phyloP scores from a whole-genome alignment of 2,329 filamentous ascomycete species.

The Tolypocladium ophioglossoides region DNA sequence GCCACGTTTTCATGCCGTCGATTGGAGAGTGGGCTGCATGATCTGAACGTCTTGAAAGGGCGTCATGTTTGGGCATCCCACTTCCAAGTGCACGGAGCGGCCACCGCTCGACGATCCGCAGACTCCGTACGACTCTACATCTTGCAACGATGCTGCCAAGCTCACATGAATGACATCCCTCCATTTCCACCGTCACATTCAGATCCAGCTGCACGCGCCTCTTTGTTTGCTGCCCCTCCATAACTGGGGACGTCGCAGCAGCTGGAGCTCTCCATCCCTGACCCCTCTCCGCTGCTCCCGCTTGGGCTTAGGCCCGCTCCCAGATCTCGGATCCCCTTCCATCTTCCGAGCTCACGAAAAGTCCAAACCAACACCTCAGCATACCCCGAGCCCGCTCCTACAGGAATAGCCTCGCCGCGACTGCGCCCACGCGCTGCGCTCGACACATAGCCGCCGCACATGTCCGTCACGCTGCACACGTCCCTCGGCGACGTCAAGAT shows the following conservation, averaged over 20 bases:
- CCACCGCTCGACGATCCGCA: no score
- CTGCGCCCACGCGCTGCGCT: neutral
- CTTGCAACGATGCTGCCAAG: no score
- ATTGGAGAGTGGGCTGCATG: neutral
- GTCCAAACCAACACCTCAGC: neutral
- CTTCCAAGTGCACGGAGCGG: no score
- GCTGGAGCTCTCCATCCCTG: neutral
- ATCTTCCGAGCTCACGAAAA: neutral
- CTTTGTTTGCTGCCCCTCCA: neutral
- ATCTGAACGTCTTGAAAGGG: neutral
- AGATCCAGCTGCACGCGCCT: no score
- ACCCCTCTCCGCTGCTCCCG: neutral
- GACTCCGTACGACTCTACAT: no score
- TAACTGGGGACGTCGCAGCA: no score
- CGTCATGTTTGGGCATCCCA: no score
- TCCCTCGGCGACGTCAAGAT: slow-evolving; percentile 85
- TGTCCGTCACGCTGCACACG: slow-evolving; percentile 74
- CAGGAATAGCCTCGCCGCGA: no score
- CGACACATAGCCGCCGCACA: slow-evolving; percentile 14
- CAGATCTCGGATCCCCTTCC: neutral
- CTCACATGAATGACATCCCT: no score
- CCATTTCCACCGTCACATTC: no score
- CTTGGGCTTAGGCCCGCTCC: neutral
- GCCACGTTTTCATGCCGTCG: neutral
- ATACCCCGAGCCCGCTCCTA: no score